These are phyloP conservation scores for Aspergillus kassunensis DNA, from an alignment of 495 filamentous ascomycete species.

Conservation along the genomic window DNA sequence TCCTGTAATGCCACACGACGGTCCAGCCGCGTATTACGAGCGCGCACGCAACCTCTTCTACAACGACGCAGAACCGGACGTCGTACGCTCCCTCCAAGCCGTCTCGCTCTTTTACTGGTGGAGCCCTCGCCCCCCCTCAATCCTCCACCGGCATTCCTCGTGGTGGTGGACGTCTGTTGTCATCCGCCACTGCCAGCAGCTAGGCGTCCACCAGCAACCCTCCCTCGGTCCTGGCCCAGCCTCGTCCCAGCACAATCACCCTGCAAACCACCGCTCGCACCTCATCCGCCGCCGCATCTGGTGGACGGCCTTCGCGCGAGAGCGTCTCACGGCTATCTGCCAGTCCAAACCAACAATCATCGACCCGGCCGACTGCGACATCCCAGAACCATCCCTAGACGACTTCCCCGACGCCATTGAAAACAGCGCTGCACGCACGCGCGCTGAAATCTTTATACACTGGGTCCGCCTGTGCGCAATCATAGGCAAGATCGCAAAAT, in stretches of 20 bases:
- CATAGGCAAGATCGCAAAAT: slow-evolving; percentile 32
- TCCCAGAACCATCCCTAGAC: slow-evolving; percentile 25
- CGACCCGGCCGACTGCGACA: slow-evolving; percentile 32
- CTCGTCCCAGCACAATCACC: slow-evolving; percentile 5
- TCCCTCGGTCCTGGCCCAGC: background rate
- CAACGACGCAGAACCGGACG: slow-evolving; percentile 28
- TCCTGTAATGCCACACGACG: slow-evolving; percentile 31
- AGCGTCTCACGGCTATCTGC: slow-evolving; percentile 33
- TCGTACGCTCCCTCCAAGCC: slow-evolving; percentile 26
- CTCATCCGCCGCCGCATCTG: slow-evolving; percentile 27
- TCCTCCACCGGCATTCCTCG: slow-evolving; percentile 32
- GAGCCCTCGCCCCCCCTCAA: slow-evolving; percentile 29
- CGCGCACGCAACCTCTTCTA: slow-evolving; percentile 28
- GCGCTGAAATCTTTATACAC: slow-evolving; percentile 32
- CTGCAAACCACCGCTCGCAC: background rate
- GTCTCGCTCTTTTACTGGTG: slow-evolving; percentile 37
- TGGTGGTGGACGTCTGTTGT: slow-evolving; percentile 39
- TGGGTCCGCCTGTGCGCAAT: slow-evolving; percentile 33
- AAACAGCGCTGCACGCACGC: slow-evolving; percentile 12
- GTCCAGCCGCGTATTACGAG: slow-evolving; percentile 31
- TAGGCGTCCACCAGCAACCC: slow-evolving; percentile 32
- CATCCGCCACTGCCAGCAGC: slow-evolving; percentile 34
- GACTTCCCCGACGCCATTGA: slow-evolving; percentile 20
- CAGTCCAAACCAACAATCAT: slow-evolving; percentile 35
- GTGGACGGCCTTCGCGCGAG: slow-evolving; percentile 37